These are phyloP conservation scores for Lophiotrema nucula DNA, from an alignment of 495 filamentous ascomycete species.

Conservation along the genomic window DNA sequence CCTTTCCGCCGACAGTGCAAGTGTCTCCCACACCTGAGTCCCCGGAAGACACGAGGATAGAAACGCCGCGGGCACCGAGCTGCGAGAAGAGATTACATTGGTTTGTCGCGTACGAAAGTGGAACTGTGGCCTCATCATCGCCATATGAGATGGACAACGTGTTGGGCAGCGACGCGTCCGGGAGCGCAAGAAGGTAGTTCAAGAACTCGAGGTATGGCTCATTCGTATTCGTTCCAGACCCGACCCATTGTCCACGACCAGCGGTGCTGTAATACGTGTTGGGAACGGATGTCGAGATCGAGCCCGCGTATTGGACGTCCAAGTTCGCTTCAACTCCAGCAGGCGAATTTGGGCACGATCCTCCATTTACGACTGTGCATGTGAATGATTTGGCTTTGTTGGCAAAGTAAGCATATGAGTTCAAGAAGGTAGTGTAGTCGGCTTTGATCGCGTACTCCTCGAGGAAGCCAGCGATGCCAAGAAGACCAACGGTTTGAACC, in stretches of 20 bases:
- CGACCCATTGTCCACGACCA: constrained; percentile 11
- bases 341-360: constrained; percentile 2
- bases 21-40: constrained; percentile 13
- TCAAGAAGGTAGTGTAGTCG: constrained; percentile 16
- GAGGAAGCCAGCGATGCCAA: constrained; percentile 9
- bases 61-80: constrained; percentile 20
- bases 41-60: constrained; percentile 18
- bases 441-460: constrained; percentile 20
- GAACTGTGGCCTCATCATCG: constrained; percentile 21
- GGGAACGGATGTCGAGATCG: constrained; percentile 4
- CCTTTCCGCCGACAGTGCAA: constrained; percentile 11
- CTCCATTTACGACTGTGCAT: constrained; percentile 5
- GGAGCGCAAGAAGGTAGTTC: constrained; percentile 11
- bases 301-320: constrained; percentile 13
- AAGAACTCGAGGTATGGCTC: constrained; percentile 20
- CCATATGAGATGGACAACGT: constrained; percentile 22
- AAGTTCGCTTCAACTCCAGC: constrained; percentile 12
- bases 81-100: constrained; percentile 15
- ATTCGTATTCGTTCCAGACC: constrained; percentile 17
- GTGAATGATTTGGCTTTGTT: constrained; percentile 12
- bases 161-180: constrained; percentile 9
- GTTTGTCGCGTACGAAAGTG: constrained; percentile 8
- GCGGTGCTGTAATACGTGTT: constrained; percentile 17
- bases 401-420: constrained; percentile 5
- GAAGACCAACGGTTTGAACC: constrained; percentile 3